phyloP scores from a whole-genome alignment of 805 yeast genomes.

The Candida coleopterorum region DNA sequence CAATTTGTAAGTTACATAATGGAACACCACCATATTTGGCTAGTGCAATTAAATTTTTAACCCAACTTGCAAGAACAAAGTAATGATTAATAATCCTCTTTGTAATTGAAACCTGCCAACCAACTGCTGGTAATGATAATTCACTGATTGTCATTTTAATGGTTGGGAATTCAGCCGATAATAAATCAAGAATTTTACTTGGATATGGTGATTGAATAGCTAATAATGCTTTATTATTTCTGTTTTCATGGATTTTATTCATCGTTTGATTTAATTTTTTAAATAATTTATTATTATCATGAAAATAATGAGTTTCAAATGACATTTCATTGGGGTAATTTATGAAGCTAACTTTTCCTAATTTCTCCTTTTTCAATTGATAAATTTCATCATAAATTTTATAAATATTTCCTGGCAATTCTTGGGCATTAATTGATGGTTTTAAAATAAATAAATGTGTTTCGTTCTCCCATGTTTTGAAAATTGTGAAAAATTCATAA shows the following conservation, averaged over 20 bases:
- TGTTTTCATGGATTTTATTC: slow-evolving; percentile 51
- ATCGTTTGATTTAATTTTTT: slow-evolving; percentile 53
- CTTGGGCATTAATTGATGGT: slow-evolving; percentile 66
- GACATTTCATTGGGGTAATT: slow-evolving; percentile 48
- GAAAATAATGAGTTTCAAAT: slow-evolving; percentile 53
- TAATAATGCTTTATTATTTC: slow-evolving; percentile 59
- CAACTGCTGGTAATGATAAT: slow-evolving; percentile 61
- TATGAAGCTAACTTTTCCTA: slow-evolving; percentile 43
- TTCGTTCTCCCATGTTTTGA: slow-evolving; percentile 55
- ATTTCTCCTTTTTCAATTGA: slow-evolving; percentile 40
- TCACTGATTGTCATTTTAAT: slow-evolving; percentile 58
- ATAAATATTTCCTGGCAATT: slow-evolving; percentile 50
- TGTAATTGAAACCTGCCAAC: slow-evolving; percentile 72
- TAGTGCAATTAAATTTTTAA: slow-evolving; percentile 57
- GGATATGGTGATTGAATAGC: slow-evolving; percentile 71
- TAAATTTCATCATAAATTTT: slow-evolving; percentile 53
- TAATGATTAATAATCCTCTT: slow-evolving; percentile 66
- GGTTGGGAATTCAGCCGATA: slow-evolving; percentile 58
- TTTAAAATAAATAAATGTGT: slow-evolving; percentile 57
- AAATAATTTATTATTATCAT: slow-evolving; percentile 51
- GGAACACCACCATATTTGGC: slow-evolving; percentile 79
- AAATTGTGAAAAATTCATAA: slow-evolving; percentile 67
- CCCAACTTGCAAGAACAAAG: slow-evolving; percentile 69
- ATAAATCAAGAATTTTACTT: slow-evolving; percentile 39
- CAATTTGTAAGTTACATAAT: slow-evolving; percentile 76